Evolutionary conservation across 108 stramenopile genomes (phyloP).

Genomic region (Pinguiococcus pyrenoidosus): DNA sequence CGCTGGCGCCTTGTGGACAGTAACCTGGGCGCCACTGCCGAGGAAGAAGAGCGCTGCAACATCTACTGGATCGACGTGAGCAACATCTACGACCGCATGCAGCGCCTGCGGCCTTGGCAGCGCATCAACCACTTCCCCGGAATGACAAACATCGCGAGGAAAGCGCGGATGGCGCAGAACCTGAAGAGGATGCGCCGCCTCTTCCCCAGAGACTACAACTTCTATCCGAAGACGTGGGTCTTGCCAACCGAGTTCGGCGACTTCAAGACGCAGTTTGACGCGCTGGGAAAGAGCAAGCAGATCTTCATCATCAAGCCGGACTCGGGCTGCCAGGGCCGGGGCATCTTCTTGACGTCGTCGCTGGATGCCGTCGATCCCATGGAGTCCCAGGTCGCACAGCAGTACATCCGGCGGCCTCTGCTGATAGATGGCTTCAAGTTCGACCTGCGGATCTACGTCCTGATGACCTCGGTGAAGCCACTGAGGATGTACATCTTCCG

Average conservation of each 20-base stretch:
- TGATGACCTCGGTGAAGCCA: conserved; percentile 54
- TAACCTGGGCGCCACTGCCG: too few relatives aligned
- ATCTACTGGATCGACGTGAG: conserved; percentile 57
- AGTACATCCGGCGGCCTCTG: conserved; percentile 56
- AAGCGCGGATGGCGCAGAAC: conserved; percentile 56
- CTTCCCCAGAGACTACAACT: conserved; percentile 55
- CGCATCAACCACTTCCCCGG: conserved; percentile 50
- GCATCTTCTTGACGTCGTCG: conserved; percentile 49
- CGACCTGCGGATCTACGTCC: conserved; percentile 62
- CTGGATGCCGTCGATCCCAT: conserved; percentile 26
- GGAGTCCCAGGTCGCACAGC: conserved; percentile 48
- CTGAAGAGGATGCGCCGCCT: conserved; percentile 50
- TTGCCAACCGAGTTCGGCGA: conserved; percentile 45
- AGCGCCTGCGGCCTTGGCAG: conserved; percentile 53
- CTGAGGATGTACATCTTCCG: conserved; percentile 53
- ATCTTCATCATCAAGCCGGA: conserved; percentile 66
- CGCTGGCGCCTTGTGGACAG: too few relatives aligned
- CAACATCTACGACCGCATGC: conserved; percentile 46
- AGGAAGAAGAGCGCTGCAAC: conserved; percentile 29
- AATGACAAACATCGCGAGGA: conserved; percentile 61
- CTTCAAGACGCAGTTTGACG: conserved; percentile 43
- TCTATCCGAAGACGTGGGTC: conserved; percentile 60
- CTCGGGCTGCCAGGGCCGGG: conserved; percentile 58
- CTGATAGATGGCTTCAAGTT: conserved; percentile 70
- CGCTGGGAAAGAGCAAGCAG: conserved; percentile 36